Percentiles rank a stretch among this genome's conserved stretches.
Evolutionary conservation across 192 early-diverging fungal species (phyloP).

Genomic region (Oehlia diaphana): DNA sequence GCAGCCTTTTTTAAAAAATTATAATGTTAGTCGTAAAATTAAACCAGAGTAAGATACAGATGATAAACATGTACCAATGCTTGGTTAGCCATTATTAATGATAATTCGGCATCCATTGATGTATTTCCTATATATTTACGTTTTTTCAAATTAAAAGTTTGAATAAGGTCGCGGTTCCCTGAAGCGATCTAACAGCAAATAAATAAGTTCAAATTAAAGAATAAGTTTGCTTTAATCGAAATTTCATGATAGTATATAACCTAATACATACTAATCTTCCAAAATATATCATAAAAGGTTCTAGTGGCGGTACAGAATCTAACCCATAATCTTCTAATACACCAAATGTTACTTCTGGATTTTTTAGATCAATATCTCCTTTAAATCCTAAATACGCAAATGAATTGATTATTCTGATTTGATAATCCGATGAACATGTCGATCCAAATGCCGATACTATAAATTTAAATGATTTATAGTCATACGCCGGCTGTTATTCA

Average conservation of each 20-base stretch:
- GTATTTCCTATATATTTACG: constrained; percentile 94
- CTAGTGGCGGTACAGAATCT: constrained; percentile 37
- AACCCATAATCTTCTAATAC: constrained; percentile 79
- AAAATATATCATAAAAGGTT: constrained; percentile 60
- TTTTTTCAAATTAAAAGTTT: constrained; percentile 94
- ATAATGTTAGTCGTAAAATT: not conserved
- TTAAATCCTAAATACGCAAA: constrained; percentile 84
- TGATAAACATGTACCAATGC: constrained; percentile 61
- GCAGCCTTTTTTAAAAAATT: constrained; percentile 39
- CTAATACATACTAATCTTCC: constrained; percentile 55
- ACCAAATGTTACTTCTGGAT: constrained; percentile 71
- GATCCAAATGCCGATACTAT: constrained; percentile 73
- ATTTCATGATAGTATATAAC: not conserved
- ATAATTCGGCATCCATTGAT: constrained; percentile 97
- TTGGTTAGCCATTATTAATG: constrained; percentile 95
- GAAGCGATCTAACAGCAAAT: constrained; percentile 49
- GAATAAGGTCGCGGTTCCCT: constrained; percentile 71
- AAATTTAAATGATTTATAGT: constrained; percentile 69
- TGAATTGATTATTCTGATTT: constrained; percentile 77
- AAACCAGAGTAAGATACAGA: not conserved
- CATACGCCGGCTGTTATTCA: not conserved
- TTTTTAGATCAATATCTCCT: constrained; percentile 83
- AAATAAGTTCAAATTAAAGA: not conserved
- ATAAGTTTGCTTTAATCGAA: not conserved
- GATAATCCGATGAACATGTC: constrained; percentile 70